phyloP scores from a whole-genome alignment of 2,329 filamentous ascomycete species.

The Aureobasidium leucospermi region DNA sequence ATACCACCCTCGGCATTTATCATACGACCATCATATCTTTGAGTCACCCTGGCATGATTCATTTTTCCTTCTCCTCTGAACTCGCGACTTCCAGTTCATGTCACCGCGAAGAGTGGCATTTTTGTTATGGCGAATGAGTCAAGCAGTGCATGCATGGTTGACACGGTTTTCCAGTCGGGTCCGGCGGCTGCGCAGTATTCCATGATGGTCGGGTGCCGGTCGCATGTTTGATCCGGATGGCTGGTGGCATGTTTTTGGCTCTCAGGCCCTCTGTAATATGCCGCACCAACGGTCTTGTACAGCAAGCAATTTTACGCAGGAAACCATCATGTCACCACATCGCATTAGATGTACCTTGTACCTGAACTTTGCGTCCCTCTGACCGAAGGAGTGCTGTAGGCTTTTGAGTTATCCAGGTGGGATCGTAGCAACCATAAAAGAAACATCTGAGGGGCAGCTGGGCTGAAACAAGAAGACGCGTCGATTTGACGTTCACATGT shows the following conservation, averaged over 20 bases:
- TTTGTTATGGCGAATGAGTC: background rate
- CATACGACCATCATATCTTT: background rate
- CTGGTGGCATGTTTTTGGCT: background rate
- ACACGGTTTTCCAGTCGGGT: background rate
- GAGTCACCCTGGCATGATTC: background rate
- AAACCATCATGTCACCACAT: background rate
- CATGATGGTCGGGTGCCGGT: background rate
- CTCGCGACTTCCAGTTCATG: background rate
- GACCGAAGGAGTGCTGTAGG: background rate
- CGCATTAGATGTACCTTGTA: background rate
- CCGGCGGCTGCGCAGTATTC: background rate
- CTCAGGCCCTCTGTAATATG: background rate
- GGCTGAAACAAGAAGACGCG: slow-evolving; percentile 3
- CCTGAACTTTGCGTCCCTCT: background rate
- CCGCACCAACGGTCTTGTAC: background rate
- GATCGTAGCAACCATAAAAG: background rate
- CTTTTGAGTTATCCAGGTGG: background rate
- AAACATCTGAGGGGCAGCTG: background rate
- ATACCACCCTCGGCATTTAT: background rate
- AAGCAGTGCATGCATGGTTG: background rate
- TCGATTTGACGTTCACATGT: background rate
- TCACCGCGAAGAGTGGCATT: background rate
- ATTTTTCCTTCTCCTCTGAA: background rate
- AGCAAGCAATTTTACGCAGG: background rate
- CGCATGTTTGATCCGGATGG: background rate